Evolutionary conservation across 805 yeast species (phyloP).

Genomic region (Candida loeiensis): DNA sequence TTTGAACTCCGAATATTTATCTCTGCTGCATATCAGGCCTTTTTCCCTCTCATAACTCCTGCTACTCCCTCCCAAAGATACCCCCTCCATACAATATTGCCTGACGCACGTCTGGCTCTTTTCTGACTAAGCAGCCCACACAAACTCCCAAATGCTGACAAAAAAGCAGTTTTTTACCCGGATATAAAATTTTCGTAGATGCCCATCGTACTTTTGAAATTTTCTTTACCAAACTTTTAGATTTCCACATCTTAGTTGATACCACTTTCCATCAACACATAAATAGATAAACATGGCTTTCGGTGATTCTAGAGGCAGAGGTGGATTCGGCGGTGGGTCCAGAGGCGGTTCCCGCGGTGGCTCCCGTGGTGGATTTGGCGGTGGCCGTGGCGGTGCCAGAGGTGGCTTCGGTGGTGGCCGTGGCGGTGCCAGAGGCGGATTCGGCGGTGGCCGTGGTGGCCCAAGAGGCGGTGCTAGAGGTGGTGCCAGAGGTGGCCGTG

Average conservation of each 20-base stretch:
- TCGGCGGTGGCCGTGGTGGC: slow-evolving; percentile 29
- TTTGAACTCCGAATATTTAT: too few relatives aligned
- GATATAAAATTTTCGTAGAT: slow-evolving; percentile 12
- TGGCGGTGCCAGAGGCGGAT: slow-evolving; percentile 40
- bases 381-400: slow-evolving; percentile 39
- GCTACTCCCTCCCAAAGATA: neutral
- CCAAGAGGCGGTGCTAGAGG: slow-evolving; percentile 50
- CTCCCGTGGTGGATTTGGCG: slow-evolving; percentile 49
- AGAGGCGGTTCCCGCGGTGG: slow-evolving; percentile 39
- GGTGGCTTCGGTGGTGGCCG: slow-evolving; percentile 54
- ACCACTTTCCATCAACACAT: slow-evolving; percentile 6
- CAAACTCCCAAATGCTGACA: slow-evolving; percentile 4
- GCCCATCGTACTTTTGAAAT: slow-evolving; percentile 7
- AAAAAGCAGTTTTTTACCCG: slow-evolving; percentile 11
- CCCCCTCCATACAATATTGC: slow-evolving; percentile 5
- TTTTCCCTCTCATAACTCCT: too few relatives aligned
- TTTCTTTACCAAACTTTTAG: neutral
- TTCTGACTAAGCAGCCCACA: slow-evolving; percentile 6
- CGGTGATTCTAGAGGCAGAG: slow-evolving; percentile 62
- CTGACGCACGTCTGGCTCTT: slow-evolving; percentile 7
- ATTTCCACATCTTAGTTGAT: slow-evolving; percentile 8
- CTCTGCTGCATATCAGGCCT: too few relatives aligned
- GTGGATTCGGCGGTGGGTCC: slow-evolving; percentile 48
- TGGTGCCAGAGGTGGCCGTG: slow-evolving; percentile 55
- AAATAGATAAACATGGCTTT: slow-evolving; percentile 58